Evolutionary conservation across 768 basidiomycete genomes (phyloP), one percentile per base, ranked within the genome.

Genomic region (Amanita exitialis): DNA sequence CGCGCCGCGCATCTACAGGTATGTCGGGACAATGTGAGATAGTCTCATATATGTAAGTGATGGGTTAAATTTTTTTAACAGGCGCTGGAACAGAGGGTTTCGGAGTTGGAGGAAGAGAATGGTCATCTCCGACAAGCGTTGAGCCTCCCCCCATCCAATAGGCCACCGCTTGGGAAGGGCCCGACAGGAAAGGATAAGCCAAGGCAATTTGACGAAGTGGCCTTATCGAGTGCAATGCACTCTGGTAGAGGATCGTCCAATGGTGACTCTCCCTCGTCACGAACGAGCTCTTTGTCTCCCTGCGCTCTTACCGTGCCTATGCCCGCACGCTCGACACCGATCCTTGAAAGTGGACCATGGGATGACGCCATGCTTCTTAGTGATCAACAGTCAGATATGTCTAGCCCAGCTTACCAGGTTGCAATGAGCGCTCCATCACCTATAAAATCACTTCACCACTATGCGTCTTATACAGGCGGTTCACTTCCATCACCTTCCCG

Each of bases 111-210:
- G 68, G 81, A 83, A 54, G 90, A 94, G 70, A 92, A 91, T 61
- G 71, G 70, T 39, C 77, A 73, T 57, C 74, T 93, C 44, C 80
- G 90, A 39, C 77, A 80, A 44, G 78, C 80, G 18, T 74, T 91
- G 51, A 80, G 78, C 58, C 69, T 92, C 21, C 85, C 87, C 0
- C 84, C 85, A 18, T 83, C 87, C 54, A 78, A 75, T 61, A 75
- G 89, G 56, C 77, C 79, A 15, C 67, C 81, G 2, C 74, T 92
- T 45, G 90, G 89, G 41, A 89, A 82, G 68, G 89, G 89, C 43
- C 90, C 89, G 23, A 92, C 89, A 0, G 89, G 89, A 30, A 89
- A 90, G 65, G 89, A 91, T 64, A 90, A 80, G 61, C 82, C 84
- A 45, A 87, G 74, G 58, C 47, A 63, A 6, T 67, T 68, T n/a